Conservation (phyloP, 2,329 filamentous ascomycete genomes). For the Aspergillus hortae region DNA sequence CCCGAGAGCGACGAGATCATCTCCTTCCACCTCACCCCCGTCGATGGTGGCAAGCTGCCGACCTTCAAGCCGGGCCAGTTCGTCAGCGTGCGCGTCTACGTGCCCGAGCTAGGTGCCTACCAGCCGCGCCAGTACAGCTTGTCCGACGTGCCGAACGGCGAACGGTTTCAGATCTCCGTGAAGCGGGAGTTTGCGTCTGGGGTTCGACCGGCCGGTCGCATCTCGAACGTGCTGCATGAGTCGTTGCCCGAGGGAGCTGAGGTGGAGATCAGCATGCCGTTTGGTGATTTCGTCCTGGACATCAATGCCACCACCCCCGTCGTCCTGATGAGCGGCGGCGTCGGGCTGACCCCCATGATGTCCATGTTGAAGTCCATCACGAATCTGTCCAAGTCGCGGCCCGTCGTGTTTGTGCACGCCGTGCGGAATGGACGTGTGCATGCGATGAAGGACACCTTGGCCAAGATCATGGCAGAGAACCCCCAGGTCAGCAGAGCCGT, state of each 20-base stretch:
- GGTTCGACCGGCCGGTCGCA: conserved; percentile 54
- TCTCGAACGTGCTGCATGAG: conserved; percentile 68
- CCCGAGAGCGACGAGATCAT: conserved; percentile 63
- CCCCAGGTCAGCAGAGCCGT: conserved; percentile 51
- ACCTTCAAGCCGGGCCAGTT: conserved; percentile 69
- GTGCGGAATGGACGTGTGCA: conserved; percentile 45
- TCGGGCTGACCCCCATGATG: conserved; percentile 58
- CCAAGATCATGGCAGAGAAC: conserved; percentile 54
- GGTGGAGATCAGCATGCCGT: conserved; percentile 64
- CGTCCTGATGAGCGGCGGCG: conserved; percentile 60
- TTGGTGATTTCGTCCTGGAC: conserved; percentile 56
- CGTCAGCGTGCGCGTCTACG: conserved; percentile 58
- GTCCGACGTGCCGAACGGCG: conserved; percentile 58
- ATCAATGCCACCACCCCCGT: conserved; percentile 46
- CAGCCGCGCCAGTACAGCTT: conserved; percentile 72
- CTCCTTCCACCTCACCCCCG: conserved; percentile 65
- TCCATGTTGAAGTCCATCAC: conserved; percentile 56
- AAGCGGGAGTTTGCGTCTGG: conserved; percentile 60
- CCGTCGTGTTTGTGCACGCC: conserved; percentile 59
- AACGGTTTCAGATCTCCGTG: conserved; percentile 67
- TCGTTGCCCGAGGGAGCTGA: conserved; percentile 58
- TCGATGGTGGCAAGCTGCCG: conserved; percentile 59
- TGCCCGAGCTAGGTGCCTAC: conserved; percentile 56
- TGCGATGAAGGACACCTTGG: conserved; percentile 51
- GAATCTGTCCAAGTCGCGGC: conserved; percentile 42